Percentiles rank a stretch among this genome's conserved stretches.
These are phyloP conservation scores for Dothideomycetidae sp. DNA, from an alignment of 2,329 filamentous ascomycete genomes.

Conservation along the genomic window DNA sequence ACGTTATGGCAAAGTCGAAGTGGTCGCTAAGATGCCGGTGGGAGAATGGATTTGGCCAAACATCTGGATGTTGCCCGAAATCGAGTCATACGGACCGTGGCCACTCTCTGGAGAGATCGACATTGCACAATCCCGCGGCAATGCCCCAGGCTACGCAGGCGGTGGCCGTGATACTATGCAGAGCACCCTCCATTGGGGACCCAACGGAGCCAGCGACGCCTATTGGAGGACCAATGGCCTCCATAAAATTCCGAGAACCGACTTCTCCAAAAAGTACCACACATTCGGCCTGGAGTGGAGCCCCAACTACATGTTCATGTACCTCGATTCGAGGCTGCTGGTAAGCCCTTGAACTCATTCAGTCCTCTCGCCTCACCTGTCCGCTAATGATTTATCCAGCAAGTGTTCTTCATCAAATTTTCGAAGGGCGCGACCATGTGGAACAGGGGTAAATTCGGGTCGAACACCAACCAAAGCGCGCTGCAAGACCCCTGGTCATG, in stretches of 20 bases:
- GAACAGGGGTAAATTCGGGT: slow-evolving; percentile 51
- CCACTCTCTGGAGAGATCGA: slow-evolving; percentile 41
- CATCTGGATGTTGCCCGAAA: slow-evolving; percentile 38
- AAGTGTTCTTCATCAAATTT: slow-evolving; percentile 10
- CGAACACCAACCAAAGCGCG: slow-evolving; percentile 45
- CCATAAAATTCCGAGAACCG: slow-evolving; percentile 19
- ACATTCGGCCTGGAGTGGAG: slow-evolving; percentile 42
- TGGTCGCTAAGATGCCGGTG: slow-evolving; percentile 37
- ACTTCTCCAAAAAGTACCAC: slow-evolving; percentile 32
- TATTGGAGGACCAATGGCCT: slow-evolving; percentile 20
- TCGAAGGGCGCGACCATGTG: slow-evolving; percentile 32
- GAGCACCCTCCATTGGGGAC: slow-evolving; percentile 37
- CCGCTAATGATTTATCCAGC: no score
- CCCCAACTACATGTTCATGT: slow-evolving; percentile 40
- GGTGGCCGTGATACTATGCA: slow-evolving; percentile 31
- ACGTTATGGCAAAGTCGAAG: slow-evolving; percentile 39
- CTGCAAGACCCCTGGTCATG: slow-evolving; percentile 48
- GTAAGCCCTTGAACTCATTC: no score
- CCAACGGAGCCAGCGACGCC: slow-evolving; percentile 15
- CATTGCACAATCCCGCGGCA: slow-evolving; percentile 37
- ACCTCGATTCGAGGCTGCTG: slow-evolving; percentile 32
- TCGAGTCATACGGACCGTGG: slow-evolving; percentile 36
- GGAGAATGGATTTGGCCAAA: slow-evolving; percentile 44
- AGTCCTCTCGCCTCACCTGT: no score
- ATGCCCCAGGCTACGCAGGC: slow-evolving; percentile 26